Evolutionary conservation across 805 yeast genomes (phyloP).

Genomic region (Kuraishia piskuri): DNA sequence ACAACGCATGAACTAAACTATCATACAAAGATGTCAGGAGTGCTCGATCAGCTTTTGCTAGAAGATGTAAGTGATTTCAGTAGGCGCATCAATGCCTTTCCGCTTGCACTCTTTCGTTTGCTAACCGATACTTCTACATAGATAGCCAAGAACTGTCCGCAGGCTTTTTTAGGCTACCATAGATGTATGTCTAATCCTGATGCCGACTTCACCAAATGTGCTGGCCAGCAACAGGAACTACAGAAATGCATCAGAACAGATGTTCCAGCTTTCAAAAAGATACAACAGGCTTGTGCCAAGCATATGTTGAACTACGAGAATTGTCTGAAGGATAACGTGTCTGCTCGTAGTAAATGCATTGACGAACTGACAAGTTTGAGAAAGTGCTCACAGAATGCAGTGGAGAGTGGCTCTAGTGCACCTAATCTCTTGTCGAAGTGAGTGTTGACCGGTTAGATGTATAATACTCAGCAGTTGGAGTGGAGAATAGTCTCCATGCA

Average conservation of each 20-base stretch:
- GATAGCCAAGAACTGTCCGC: conserved; percentile 71
- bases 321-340: conserved; percentile 44
- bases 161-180: conserved; percentile 63
- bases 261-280: conserved; percentile 67
- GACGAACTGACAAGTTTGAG: conserved; percentile 48
- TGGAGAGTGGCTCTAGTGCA: conserved; percentile 2
- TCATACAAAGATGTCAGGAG: conserved; percentile 27
- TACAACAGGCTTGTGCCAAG: conserved; percentile 52
- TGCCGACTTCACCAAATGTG: conserved; percentile 43
- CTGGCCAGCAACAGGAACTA: conserved; percentile 44
- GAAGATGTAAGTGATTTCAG: conserved; percentile 44
- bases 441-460: not conserved
- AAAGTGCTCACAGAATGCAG: conserved; percentile 32
- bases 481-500: not conserved
- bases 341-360: conserved; percentile 41
- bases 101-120: not conserved
- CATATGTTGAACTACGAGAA: conserved; percentile 55
- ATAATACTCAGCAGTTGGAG: not conserved
- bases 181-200: conserved; percentile 57
- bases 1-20: not conserved
- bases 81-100: not conserved
- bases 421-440: not conserved
- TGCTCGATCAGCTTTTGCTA: conserved; percentile 63
- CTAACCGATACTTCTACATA: conserved; percentile 6
- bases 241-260: conserved; percentile 52